A percentile compares a stretch with the other conserved stretches of the same genome.
These are phyloP conservation scores for Rhinocladiella similis DNA, from an alignment of 2,329 filamentous ascomycete species.

Conservation along the genomic window DNA sequence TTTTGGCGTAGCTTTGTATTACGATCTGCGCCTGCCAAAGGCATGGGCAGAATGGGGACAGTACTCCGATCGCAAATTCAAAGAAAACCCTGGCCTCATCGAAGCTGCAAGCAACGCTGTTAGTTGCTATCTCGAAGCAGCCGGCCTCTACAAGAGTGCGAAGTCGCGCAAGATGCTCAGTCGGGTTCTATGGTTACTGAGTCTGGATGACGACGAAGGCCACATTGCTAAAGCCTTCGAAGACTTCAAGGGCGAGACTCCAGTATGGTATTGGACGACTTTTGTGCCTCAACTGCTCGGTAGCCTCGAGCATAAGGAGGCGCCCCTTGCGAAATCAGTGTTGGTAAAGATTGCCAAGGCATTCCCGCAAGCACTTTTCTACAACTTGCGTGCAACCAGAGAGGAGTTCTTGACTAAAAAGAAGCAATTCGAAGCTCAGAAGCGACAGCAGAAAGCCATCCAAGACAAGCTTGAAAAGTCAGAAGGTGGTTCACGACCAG, in stretches of 20 bases:
- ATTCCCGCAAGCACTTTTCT: slow-evolving; percentile 94
- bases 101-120: slow-evolving; percentile 86
- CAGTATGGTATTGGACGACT: slow-evolving; percentile 99
- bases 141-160: slow-evolving; percentile 93
- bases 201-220: slow-evolving; percentile 84
- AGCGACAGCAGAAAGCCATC: slow-evolving; percentile 18
- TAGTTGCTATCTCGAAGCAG: slow-evolving; percentile 93
- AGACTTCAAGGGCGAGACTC: slow-evolving; percentile 94
- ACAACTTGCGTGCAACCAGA: slow-evolving; percentile 86
- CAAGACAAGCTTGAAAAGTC: slow-evolving; percentile 18
- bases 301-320: slow-evolving; percentile 88
- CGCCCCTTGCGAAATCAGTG: slow-evolving; percentile 79
- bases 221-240: slow-evolving; percentile 84
- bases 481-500: slow-evolving; percentile 36
- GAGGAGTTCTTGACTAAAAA: slow-evolving; percentile 93
- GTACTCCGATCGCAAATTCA: slow-evolving; percentile 96
- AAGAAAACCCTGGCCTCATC: slow-evolving; percentile 79
- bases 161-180: slow-evolving; percentile 94
- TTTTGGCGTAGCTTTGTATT: slow-evolving; percentile 92
- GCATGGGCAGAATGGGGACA: slow-evolving; percentile 99
- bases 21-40: slow-evolving; percentile 92
- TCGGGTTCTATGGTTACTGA: slow-evolving; percentile 91
- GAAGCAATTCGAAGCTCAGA: slow-evolving; percentile 52
- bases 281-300: slow-evolving; percentile 96
- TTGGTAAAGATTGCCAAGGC: slow-evolving; percentile 92